phyloP scores from a whole-genome alignment of 164 flowering plant species.

The Stephania cephalantha region DNA sequence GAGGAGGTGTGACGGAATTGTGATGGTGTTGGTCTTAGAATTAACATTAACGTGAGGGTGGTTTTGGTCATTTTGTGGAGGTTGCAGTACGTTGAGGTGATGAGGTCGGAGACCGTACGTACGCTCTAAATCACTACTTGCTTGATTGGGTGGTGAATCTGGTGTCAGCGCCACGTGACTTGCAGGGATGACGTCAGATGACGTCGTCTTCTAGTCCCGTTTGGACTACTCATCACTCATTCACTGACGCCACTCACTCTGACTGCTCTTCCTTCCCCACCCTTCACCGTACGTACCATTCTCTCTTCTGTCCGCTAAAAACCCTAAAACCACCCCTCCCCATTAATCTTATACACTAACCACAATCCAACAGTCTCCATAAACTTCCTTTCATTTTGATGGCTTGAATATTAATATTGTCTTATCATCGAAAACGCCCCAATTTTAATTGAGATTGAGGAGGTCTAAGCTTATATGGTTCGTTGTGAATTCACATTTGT shows the following conservation, averaged over 20 bases:
- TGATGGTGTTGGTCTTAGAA: no score
- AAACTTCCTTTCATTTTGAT: no score
- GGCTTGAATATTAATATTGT: no score
- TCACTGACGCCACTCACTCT: background rate
- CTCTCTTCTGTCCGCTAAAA: background rate
- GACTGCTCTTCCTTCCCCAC: background rate
- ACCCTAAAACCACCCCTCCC: background rate
- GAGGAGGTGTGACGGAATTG: no score
- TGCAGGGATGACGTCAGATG: background rate
- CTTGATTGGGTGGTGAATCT: background rate
- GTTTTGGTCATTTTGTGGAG: background rate
- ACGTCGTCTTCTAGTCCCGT: background rate
- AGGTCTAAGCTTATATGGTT: no score
- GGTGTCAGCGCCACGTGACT: slow-evolving; percentile 14
- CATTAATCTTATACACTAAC: background rate
- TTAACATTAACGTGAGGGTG: background rate
- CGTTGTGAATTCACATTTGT: no score
- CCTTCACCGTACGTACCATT: background rate
- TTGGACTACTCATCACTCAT: background rate
- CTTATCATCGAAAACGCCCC: no score
- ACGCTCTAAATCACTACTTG: background rate
- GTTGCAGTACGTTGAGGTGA: background rate
- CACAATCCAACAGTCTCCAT: no score
- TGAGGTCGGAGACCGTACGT: background rate
- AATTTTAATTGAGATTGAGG: no score